Percentiles rank a stretch among this genome's conserved stretches.
phyloP scores from a whole-genome alignment of 1,139 yeast species.

The Arxiozyma telluris region DNA sequence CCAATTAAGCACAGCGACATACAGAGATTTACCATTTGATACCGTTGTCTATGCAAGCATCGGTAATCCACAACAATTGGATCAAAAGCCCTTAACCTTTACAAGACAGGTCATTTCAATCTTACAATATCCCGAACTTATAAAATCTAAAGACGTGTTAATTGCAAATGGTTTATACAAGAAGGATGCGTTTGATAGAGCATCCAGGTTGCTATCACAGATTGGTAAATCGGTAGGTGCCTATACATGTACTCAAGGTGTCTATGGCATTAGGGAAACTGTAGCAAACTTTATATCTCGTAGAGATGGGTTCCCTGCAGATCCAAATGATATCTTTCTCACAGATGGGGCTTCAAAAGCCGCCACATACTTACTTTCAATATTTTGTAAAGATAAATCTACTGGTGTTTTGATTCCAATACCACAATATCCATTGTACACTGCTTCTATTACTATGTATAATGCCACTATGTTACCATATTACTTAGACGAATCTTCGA shows the following conservation, averaged over 20 bases:
- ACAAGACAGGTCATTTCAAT: slow-evolving; percentile 82
- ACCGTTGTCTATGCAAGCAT: slow-evolving; percentile 79
- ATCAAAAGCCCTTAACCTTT: slow-evolving; percentile 87
- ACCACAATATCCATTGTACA: slow-evolving; percentile 94
- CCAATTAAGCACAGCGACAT: slow-evolving; percentile 42
- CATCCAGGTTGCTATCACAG: slow-evolving; percentile 46
- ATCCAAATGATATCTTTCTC: slow-evolving; percentile 64
- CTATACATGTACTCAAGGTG: slow-evolving; percentile 89
- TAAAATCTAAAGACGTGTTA: slow-evolving; percentile 26
- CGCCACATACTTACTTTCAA: slow-evolving; percentile 63
- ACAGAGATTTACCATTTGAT: slow-evolving; percentile 58
- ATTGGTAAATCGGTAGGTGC: slow-evolving; percentile 81
- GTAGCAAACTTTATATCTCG: slow-evolving; percentile 69
- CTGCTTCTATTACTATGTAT: slow-evolving; percentile 79
- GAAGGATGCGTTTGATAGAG: slow-evolving; percentile 67
- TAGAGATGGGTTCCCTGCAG: slow-evolving; percentile 61
- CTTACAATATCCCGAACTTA: slow-evolving; percentile 70
- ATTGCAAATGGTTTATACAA: slow-evolving; percentile 40
- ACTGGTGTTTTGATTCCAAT: slow-evolving; percentile 89
- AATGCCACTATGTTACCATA: slow-evolving; percentile 81
- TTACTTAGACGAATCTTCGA: slow-evolving; percentile 64
- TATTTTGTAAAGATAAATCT: slow-evolving; percentile 54
- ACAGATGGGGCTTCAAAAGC: slow-evolving; percentile 96
- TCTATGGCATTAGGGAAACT: slow-evolving; percentile 55
- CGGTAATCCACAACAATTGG: slow-evolving; percentile 94